Evolutionary conservation across 441 rosid genomes (phyloP), one percentile per base, ranked within the genome.

Genomic region (Isatis lusitanica): DNA sequence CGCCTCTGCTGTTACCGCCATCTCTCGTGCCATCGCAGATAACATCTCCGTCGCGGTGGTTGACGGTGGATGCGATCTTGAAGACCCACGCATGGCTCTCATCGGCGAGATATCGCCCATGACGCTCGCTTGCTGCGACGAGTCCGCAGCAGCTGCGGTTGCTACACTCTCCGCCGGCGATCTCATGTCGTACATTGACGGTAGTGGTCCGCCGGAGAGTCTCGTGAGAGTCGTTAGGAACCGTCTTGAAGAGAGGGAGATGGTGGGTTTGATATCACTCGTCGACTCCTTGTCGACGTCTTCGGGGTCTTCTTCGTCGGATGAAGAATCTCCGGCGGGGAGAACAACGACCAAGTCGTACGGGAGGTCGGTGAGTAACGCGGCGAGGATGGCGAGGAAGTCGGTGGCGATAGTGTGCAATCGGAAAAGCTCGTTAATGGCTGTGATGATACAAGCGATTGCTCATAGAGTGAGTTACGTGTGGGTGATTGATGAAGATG

Each of bases 401-500:
- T 85, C 97, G 9, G 99, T 89, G 81, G 96, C 98, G 7, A 87
- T 92, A 58, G 97, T 94, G 15, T 92, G 99, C 35, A 85, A 85
- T 56, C 64, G 84, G 13, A 87, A 85, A 78, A 94, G 97, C 72
- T 88, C 99, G 30, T 85, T 94, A n/a, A 86, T 87, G 63, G 98
- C 99, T 2, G 97, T 92, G 61, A 90, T 94, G 99, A 83, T 92
- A 70, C 97, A 94, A 73, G 97, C 97, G 21, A 86, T 89, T 50
- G 81, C 97, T 30, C 94, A 86, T 24, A 86, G 97, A 35, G 94
- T 90, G 78, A 94, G 87, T 21, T 88, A 94, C 42, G 94, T 89
- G 53, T 94, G 98, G 98, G 98, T 94, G 21, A 56, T 83, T 8
- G 81, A 78, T 52, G 74, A 73, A 52, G 97, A 92, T 48, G 84